Evolutionary conservation across 306 rosid species (phyloP).

Genomic region (Cicer arietinum): DNA sequence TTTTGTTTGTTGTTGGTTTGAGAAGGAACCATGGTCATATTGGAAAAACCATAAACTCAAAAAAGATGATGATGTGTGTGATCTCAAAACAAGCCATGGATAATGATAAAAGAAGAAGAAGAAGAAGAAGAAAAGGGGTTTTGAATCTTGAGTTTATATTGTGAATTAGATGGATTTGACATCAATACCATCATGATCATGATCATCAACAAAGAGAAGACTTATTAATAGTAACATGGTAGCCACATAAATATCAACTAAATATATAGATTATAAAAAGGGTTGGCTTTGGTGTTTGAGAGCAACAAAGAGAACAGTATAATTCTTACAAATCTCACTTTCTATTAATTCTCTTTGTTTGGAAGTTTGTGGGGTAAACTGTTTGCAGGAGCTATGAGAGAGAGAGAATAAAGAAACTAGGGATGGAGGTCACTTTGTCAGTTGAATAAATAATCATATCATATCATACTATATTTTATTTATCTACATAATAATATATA

Average conservation of each 20-base stretch:
- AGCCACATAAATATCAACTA: conserved; percentile 48
- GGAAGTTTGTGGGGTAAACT: conserved; percentile 85
- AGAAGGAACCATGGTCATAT: conserved; percentile 86
- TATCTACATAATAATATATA: neutral
- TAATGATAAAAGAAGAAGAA: neutral
- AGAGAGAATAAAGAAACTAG: conserved; percentile 34
- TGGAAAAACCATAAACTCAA: conserved; percentile 37
- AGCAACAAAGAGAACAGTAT: conserved; percentile 39
- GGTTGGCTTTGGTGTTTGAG: conserved; percentile 41
- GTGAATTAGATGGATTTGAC: conserved; percentile 48
- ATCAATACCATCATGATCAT: conserved; percentile 35
- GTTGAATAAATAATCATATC: conserved; percentile 44
- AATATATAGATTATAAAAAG: conserved; percentile 47
- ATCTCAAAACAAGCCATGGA: conserved; percentile 62
- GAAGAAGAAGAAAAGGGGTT: conserved; percentile 35
- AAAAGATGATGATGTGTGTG: conserved; percentile 11
- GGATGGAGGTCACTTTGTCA: conserved; percentile 73
- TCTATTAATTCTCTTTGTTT: conserved; percentile 88
- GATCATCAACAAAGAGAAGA: conserved; percentile 5
- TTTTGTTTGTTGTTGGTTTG: conserved; percentile 49
- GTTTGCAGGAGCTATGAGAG: conserved; percentile 50
- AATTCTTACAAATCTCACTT: conserved; percentile 78
- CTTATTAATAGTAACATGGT: conserved; percentile 42
- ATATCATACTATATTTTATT: neutral
- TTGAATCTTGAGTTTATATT: conserved; percentile 42